Evolutionary conservation across 768 basidiomycete genomes (phyloP).

Genomic region (Gymnopilus dilepis): DNA sequence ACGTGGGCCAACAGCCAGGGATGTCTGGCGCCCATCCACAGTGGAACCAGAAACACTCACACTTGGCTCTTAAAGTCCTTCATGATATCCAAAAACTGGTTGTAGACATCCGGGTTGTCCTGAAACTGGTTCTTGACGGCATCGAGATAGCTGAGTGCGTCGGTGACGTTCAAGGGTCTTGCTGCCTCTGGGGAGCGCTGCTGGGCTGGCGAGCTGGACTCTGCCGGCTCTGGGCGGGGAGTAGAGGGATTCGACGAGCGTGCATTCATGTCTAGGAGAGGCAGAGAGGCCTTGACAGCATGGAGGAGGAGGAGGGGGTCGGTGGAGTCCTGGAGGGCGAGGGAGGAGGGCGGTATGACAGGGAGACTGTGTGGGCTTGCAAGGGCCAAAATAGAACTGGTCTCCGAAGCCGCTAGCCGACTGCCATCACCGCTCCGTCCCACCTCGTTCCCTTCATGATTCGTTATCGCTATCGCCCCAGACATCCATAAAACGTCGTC

Average conservation of each 20-base stretch:
- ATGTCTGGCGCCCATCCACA: not conserved
- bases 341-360: constrained; percentile 25
- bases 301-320: constrained; percentile 31
- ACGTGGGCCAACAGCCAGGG: not conserved
- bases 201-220: constrained; percentile 30
- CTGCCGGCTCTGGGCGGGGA: constrained; percentile 44
- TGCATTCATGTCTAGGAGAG: constrained; percentile 29
- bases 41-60: constrained; percentile 48
- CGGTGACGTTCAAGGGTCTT: constrained; percentile 87
- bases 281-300: constrained; percentile 20
- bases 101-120: constrained; percentile 92
- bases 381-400: constrained; percentile 39
- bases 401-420: constrained; percentile 34
- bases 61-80: constrained; percentile 98
- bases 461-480: constrained; percentile 17
- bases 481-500: constrained; percentile 17
- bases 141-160: constrained; percentile 92
- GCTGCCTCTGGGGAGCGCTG: constrained; percentile 44
- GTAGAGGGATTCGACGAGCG: constrained; percentile 40
- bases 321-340: constrained; percentile 18
- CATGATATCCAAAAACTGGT: constrained; percentile 95
- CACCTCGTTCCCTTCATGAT: constrained; percentile 10
- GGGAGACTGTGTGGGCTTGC: constrained; percentile 28
- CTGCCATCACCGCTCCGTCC: constrained; percentile 19
- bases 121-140: constrained; percentile 92